Conservation (phyloP, 495 filamentous ascomycete genomes). For the Neurospora tetraspora region DNA sequence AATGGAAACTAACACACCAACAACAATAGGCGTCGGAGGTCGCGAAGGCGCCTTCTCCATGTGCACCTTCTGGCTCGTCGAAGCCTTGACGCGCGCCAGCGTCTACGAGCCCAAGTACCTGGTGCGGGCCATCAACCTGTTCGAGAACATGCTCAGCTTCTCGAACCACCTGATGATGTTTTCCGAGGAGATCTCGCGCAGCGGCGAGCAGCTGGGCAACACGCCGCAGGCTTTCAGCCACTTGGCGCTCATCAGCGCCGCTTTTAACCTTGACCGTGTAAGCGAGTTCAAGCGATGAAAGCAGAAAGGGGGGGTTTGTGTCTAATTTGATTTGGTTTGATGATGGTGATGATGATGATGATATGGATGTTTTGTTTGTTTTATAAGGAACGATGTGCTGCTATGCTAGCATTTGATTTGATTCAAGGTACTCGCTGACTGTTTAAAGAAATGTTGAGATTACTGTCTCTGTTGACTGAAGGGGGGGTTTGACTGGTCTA, state of each 20-base stretch:
- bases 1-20: not conserved
- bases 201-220: slow-evolving; percentile 62
- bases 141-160: slow-evolving; percentile 65
- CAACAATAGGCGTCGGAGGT: slow-evolving; percentile 52
- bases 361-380: not conserved
- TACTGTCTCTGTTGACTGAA: not conserved
- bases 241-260: slow-evolving; percentile 58
- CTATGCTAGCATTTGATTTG: not conserved
- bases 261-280: slow-evolving; percentile 56
- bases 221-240: slow-evolving; percentile 69
- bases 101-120: slow-evolving; percentile 56
- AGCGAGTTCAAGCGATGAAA: slow-evolving; percentile 20
- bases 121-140: slow-evolving; percentile 52
- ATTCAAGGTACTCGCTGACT: not conserved
- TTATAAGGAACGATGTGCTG: not conserved
- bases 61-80: slow-evolving; percentile 71
- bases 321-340: not conserved
- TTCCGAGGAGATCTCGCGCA: slow-evolving; percentile 61
- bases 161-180: slow-evolving; percentile 68
- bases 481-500: not conserved
- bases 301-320: not conserved
- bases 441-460: not conserved
- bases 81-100: slow-evolving; percentile 59
- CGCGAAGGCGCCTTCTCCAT: slow-evolving; percentile 68
- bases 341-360: not conserved